Evolutionary conservation across 2,329 filamentous ascomycete species (phyloP), one percentile per base, ranked within the genome.

Genomic region (Claviceps pazoutovae): DNA sequence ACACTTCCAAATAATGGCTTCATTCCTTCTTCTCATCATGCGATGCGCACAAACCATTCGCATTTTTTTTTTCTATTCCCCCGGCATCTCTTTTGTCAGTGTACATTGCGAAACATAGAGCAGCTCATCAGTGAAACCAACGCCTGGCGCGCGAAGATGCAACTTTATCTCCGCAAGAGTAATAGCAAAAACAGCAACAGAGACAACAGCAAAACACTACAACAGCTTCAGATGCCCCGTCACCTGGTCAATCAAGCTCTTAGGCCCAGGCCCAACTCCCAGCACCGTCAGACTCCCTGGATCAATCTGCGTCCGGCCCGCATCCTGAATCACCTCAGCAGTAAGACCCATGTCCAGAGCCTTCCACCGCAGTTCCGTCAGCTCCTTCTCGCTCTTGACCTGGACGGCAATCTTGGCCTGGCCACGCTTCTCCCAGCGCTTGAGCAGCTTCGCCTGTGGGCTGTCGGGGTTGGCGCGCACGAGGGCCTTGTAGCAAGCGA

Each of bases 281-380:
- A 98, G 72, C 43, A 98, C 93, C 0, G 93, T 98, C 66, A 88
- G 78, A 66, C 89, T 96, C 17, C 93, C 91, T 44, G 86, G 83
- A 50, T 89, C 90, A 67, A 98, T 97, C 78, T 98, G 93, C 46
- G 93, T 98, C 55, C 93, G 80, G 14, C 93, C 93, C n/a, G 93
- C 93, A 69, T 98, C 93, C 62, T 87, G 83, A 58, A 98, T 91
- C 50, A 95, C 82, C 66, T 91, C 85, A 50, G 91, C 88, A 55
- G 88, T 90, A 54, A 98, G 68, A 1, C 93, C 91, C 53, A 96
- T 66, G 64, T 83, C 88, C 56, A 88, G 76, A 3, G 93, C 93
- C 66, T 84, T 82, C 51, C 83, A 86, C 70, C 90, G 84, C 59
- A 86, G 69, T 56, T 72, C 71, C 55, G 93, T 70, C 59, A 94